Conservation (phyloP, 768 basidiomycete genomes). For the Collybia nuda region DNA sequence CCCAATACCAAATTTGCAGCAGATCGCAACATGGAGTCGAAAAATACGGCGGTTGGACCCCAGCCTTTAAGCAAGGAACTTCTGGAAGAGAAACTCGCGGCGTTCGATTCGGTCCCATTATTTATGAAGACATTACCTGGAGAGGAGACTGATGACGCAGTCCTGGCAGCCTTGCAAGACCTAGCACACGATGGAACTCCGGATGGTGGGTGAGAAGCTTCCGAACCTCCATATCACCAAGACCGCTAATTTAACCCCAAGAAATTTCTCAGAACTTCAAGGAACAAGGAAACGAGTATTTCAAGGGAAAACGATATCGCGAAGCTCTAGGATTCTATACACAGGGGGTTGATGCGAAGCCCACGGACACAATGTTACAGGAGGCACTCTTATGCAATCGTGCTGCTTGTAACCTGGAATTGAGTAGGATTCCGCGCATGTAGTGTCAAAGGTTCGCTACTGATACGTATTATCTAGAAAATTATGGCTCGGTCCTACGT, state of each 20-base stretch:
- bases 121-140: constrained; percentile 90
- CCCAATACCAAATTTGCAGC: background rate
- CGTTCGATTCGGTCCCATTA: constrained; percentile 71
- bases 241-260: constrained; percentile 23
- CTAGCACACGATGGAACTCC: constrained; percentile 89
- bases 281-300: constrained; percentile 94
- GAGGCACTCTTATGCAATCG: constrained; percentile 84
- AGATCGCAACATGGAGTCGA: constrained; percentile 17
- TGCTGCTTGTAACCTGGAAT: constrained; percentile 90
- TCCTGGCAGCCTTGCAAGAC: constrained; percentile 81
- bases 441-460: background rate
- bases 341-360: constrained; percentile 85
- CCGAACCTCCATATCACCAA: background rate
- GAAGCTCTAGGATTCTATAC: constrained; percentile 91
- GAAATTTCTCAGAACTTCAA: constrained; percentile 94
- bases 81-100: constrained; percentile 38
- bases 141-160: constrained; percentile 62
- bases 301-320: constrained; percentile 79
- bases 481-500: constrained; percentile 81
- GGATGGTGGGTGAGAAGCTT: constrained; percentile 71
- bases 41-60: constrained; percentile 28
- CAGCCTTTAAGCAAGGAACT: constrained; percentile 27
- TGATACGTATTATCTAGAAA: constrained; percentile 48
- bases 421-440: constrained; percentile 49
- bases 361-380: constrained; percentile 54